These are phyloP conservation scores for Fusarium foetens DNA, from an alignment of 2,329 filamentous ascomycete genomes.

Conservation along the genomic window DNA sequence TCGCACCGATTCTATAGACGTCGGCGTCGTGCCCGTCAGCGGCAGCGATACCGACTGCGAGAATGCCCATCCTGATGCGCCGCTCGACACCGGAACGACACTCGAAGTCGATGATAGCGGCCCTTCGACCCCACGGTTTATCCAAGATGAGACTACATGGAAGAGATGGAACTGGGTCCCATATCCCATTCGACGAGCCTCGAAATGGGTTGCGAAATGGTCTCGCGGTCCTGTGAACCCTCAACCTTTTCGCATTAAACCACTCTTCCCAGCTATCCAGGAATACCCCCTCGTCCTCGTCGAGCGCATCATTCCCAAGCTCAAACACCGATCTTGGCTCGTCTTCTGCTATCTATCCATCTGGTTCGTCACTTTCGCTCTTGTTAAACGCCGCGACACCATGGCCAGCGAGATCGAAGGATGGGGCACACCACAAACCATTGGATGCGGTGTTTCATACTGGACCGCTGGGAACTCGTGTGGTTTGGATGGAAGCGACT, in stretches of 20 bases:
- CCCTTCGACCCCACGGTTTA: slow-evolving; percentile 67
- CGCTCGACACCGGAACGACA: slow-evolving; percentile 50
- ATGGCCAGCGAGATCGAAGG: slow-evolving; percentile 69
- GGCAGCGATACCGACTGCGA: slow-evolving; percentile 20
- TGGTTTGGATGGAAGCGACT: slow-evolving; percentile 78
- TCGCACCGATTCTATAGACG: slow-evolving; percentile 45
- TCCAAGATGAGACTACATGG: slow-evolving; percentile 62
- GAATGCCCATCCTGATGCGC: slow-evolving; percentile 54
- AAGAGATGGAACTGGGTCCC: slow-evolving; percentile 69
- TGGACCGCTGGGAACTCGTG: slow-evolving; percentile 78
- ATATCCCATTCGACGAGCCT: slow-evolving; percentile 61
- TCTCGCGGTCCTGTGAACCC: slow-evolving; percentile 66
- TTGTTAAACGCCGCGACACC: slow-evolving; percentile 74
- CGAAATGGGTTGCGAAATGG: slow-evolving; percentile 59
- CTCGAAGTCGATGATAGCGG: slow-evolving; percentile 58
- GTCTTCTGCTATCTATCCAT: slow-evolving; percentile 68
- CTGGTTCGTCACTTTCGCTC: slow-evolving; percentile 76
- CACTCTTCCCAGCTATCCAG: slow-evolving; percentile 74
- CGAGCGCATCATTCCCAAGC: slow-evolving; percentile 69
- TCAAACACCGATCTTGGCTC: slow-evolving; percentile 67
- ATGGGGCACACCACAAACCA: slow-evolving; percentile 72
- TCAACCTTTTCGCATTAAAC: slow-evolving; percentile 60
- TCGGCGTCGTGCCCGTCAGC: slow-evolving; percentile 40
- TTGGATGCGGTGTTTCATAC: slow-evolving; percentile 75
- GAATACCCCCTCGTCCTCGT: slow-evolving; percentile 72